A percentile compares a stretch with the other conserved stretches of the same genome.
Evolutionary conservation across 345 rosid genomes (phyloP).

Genomic region (Streptanthus diversifolius): DNA sequence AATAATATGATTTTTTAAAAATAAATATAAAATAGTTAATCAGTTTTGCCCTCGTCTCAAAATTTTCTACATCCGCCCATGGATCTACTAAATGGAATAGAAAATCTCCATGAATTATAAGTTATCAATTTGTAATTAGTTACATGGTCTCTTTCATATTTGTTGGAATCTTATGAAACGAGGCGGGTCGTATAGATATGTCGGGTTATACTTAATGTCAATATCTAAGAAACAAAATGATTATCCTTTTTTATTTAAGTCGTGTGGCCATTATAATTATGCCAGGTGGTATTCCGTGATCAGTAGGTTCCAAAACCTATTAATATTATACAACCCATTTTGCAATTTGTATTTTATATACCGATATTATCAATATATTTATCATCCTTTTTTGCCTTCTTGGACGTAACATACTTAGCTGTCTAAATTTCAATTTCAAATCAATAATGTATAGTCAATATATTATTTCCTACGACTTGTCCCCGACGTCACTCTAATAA

Average conservation of each 20-base stretch:
- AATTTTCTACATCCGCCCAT: no score
- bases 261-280: constrained; percentile 32
- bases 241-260: constrained; percentile 13
- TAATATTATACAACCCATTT: not conserved
- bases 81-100: no score
- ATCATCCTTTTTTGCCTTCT: not conserved
- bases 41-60: no score
- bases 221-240: constrained; percentile 24
- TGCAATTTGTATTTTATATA: not conserved
- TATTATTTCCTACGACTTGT: not conserved
- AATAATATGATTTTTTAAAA: no score
- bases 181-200: constrained; percentile 25
- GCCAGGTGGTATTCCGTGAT: constrained; percentile 26
- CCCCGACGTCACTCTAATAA: not conserved
- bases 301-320: not conserved
- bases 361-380: not conserved
- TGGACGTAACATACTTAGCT: constrained; percentile 24
- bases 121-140: constrained; percentile 1
- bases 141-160: constrained; percentile 24
- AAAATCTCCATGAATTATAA: no score
- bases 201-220: constrained; percentile 18
- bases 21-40: no score
- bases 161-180: constrained; percentile 31
- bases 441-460: not conserved
- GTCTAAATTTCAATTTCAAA: constrained; percentile 5